Conservation (phyloP, 495 filamentous ascomycete genomes). For the Aspergillus taichungensis region DNA sequence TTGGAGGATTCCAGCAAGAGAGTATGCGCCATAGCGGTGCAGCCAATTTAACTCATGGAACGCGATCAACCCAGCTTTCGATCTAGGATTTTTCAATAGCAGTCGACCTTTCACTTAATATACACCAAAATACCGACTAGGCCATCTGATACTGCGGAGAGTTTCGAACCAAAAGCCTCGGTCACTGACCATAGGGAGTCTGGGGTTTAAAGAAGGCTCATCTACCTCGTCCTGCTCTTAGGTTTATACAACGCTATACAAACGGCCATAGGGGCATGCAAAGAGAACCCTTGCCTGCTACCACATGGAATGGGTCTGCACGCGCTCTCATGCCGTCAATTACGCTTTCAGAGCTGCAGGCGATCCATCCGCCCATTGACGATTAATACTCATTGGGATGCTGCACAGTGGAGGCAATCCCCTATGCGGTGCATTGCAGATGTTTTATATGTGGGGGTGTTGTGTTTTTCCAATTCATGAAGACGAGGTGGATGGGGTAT, state of each 20-base stretch:
- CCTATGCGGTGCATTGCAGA: too few species aligned
- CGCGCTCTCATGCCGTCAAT: conserved; percentile 11
- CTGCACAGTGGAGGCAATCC: not conserved
- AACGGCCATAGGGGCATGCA: not conserved
- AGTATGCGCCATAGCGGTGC: not conserved
- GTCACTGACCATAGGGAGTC: too few species aligned
- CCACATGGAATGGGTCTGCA: conserved; percentile 12
- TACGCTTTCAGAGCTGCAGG: conserved; percentile 8
- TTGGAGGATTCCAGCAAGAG: too few species aligned
- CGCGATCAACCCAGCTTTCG: conserved; percentile 65
- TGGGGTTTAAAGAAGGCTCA: too few species aligned
- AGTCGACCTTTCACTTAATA: too few species aligned
- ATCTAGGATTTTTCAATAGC: conserved; percentile 1
- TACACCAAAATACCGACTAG: too few species aligned
- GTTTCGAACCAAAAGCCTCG: too few species aligned
- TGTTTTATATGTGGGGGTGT: too few species aligned
- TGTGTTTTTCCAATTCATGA: too few species aligned
- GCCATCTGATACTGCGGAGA: too few species aligned
- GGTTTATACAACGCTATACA: too few species aligned
- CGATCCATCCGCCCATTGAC: conserved; percentile 11
- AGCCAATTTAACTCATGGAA: conserved; percentile 47
- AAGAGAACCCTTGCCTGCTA: conserved; percentile 4
- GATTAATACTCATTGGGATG: conserved; percentile 9
- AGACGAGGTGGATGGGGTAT: conserved; percentile 11
- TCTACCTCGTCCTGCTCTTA: too few species aligned